Percentiles rank a stretch among this genome's conserved stretches.
phyloP scores from a whole-genome alignment of 257 asterid species.

The Fraxinus americana region DNA sequence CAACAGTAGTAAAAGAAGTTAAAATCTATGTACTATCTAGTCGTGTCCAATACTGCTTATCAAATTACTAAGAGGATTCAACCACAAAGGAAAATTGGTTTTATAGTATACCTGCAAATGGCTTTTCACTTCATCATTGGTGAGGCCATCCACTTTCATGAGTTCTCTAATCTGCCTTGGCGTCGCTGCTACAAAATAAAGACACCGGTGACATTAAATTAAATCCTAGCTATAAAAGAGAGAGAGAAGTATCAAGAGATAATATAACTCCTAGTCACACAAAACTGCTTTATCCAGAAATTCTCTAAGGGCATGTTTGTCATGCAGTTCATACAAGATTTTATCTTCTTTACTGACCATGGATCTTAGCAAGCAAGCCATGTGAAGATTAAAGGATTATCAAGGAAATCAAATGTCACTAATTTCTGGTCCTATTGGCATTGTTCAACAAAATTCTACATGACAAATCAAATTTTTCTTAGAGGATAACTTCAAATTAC shows the following conservation, averaged over 20 bases:
- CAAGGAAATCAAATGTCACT: background rate
- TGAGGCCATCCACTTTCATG: constrained; percentile 54
- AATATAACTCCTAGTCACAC: background rate
- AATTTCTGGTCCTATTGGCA: background rate
- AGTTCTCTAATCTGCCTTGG: constrained; percentile 51
- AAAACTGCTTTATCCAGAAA: background rate
- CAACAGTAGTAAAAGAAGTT: background rate
- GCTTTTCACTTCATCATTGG: constrained; percentile 58
- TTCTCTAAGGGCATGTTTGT: background rate
- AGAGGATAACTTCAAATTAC: background rate
- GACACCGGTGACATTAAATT: background rate
- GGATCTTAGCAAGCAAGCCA: background rate
- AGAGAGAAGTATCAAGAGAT: background rate
- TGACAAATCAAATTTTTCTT: background rate
- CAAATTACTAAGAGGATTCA: background rate
- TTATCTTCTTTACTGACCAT: background rate
- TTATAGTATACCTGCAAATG: constrained; percentile 47
- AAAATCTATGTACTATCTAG: background rate
- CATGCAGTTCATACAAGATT: background rate
- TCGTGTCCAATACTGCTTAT: background rate
- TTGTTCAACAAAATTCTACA: background rate
- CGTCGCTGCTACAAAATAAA: constrained; percentile 42
- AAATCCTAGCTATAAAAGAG: background rate
- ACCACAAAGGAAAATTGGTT: background rate
- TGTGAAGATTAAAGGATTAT: background rate